Evolutionary conservation across 495 filamentous ascomycete genomes (phyloP), one percentile per base, ranked within the genome.

Genomic region (Endocarpon pusillum): DNA sequence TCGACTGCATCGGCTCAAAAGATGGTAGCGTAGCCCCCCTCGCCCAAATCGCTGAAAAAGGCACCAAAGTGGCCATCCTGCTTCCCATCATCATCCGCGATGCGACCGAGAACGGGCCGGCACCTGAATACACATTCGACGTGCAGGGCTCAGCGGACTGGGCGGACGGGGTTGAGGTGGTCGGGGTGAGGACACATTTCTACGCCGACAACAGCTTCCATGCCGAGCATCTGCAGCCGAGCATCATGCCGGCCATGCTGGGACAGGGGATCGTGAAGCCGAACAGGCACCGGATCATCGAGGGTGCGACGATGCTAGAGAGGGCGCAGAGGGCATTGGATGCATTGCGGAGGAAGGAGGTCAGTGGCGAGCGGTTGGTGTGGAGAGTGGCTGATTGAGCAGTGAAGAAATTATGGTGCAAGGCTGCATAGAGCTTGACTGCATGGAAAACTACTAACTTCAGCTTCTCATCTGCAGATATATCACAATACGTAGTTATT

Each of bases 1-100:
- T 72, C 16, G 67, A 72, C 43, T 69, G 66, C 45, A 70, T 72
- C 33, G 67, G 66, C 4, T 62, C 56, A 1, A 42, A 46, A 24
- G 36, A 50, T 2, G 57, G 59, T 6, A 55, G 54, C 11, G 35
- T 68, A 19, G 36, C 33, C 4, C 58, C 58, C 1, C 40, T 69
- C 21, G 43, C 53, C 8, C 57, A 52, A 42, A 50, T 71, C 12
- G 62, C 56, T 1, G 43, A 52, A 40, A 43, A 30, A 10, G 63
- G 62, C 3, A 44, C 57, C 6, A 61, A 40, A 10, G 60, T 71
- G 1, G 67, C 63, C 1, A 44, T 69, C 19, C 54, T 72, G 48
- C 38, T 71, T 29, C 66, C 67, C 0, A 61, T 69, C 6, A 63
- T 71, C 32, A 36, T 62, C 12, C 53, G 48, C 32, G 53, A 65